Conservation (phyloP, 305 asterid genomes). For the Stenogyne calaminthoides region DNA sequence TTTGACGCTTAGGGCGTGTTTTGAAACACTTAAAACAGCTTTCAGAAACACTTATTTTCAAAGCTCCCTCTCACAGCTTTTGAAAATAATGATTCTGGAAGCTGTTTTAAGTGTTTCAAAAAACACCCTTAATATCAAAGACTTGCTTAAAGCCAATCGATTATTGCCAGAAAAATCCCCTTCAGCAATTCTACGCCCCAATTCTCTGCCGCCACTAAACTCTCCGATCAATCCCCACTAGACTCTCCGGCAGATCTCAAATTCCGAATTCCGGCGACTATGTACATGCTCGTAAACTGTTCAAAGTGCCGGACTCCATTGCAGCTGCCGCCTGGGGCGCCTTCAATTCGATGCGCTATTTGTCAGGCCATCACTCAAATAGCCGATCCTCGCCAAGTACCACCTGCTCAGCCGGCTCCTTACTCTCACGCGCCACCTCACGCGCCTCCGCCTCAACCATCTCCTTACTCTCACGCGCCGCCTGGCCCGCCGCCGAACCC, state of each 20-base stretch:
- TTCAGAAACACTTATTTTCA: no score
- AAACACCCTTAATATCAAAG: no score
- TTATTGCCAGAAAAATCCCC: not conserved
- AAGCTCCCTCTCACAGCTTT: no score
- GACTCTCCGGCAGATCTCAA: constrained; percentile 9
- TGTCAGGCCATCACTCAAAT: constrained; percentile 76
- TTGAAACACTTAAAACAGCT: no score
- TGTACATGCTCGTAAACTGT: constrained; percentile 80
- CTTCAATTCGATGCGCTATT: constrained; percentile 88
- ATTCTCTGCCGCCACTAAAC: constrained; percentile 12
- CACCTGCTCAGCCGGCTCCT: constrained; percentile 53
- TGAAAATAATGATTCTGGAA: no score
- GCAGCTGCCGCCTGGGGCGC: constrained; percentile 87
- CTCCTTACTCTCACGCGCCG: constrained; percentile 66
- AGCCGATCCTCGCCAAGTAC: constrained; percentile 70
- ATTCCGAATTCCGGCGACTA: constrained; percentile 28
- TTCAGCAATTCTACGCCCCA: not conserved
- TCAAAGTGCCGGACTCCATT: constrained; percentile 73
- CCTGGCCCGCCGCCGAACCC: constrained; percentile 70
- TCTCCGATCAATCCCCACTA: constrained; percentile 20
- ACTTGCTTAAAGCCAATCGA: not conserved
- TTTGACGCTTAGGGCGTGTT: constrained; percentile 3
- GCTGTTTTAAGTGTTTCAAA: no score
- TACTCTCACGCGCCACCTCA: constrained; percentile 66
- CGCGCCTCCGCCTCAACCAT: constrained; percentile 61